These are phyloP conservation scores for Pseudogymnoascus sp. DNA, from an alignment of 2,329 filamentous ascomycete genomes.

Conservation along the genomic window DNA sequence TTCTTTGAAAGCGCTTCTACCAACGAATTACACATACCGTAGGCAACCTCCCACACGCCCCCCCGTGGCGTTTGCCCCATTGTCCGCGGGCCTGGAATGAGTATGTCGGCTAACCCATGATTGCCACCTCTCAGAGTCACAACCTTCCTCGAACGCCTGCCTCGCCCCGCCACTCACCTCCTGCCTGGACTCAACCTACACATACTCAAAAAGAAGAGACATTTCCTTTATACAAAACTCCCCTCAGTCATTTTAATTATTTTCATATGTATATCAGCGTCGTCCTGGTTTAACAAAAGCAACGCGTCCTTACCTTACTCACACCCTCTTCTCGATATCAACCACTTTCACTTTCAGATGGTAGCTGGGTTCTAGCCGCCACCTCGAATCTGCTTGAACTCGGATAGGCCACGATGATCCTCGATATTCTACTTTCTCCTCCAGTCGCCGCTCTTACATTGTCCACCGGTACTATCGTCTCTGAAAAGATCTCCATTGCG, in stretches of 20 bases:
- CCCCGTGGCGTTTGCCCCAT: background rate
- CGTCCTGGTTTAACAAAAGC: background rate
- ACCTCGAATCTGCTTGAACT: slow-evolving; percentile 7
- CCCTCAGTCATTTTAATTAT: background rate
- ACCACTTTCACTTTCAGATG: background rate
- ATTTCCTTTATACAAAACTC: slow-evolving; percentile 3
- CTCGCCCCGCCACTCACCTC: background rate
- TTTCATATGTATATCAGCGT: slow-evolving; percentile 1
- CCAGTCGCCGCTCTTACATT: slow-evolving; percentile 56
- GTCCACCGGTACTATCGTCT: slow-evolving; percentile 51
- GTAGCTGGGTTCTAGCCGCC: background rate
- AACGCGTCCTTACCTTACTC: background rate
- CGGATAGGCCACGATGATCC: slow-evolving; percentile 44
- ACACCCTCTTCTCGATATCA: no score
- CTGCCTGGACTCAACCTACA: background rate
- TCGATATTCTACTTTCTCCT: slow-evolving; percentile 41
- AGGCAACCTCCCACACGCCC: background rate
- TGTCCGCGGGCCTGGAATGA: background rate
- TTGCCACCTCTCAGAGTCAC: background rate
- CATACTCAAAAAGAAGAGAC: slow-evolving; percentile 1
- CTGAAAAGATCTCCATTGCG: slow-evolving; percentile 36
- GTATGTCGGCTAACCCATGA: background rate
- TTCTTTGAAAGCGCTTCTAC: background rate
- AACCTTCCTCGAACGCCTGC: background rate
- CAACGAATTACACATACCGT: background rate